Base-by-base conservation (phyloP, 2,329 filamentous ascomycete genomes). In the Aspergillus spinulosporus region DNA sequence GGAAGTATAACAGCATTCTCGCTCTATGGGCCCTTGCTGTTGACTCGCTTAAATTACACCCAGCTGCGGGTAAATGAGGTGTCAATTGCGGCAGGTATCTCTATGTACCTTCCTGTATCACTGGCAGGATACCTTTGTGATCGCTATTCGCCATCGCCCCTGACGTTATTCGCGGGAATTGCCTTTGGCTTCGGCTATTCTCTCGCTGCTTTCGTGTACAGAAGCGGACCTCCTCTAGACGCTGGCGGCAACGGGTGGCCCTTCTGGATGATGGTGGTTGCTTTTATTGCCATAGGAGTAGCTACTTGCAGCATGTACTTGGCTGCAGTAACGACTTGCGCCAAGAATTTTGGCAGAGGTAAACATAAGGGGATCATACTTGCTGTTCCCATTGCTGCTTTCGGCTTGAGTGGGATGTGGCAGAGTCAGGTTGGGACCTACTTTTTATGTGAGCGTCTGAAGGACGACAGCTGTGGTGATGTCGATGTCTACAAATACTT, bases 361-460 rank as follows among this genome's bases (percentile, higher is more conserved):
- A 89, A 88, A 68, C 88, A 95, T 68, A 88, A 93, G 67, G 94
- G 94, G 0, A 77, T 99, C 49, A 93, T 95, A 58, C 81, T 99
- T 54, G 92, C 93, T 1, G 82, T 90, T 58, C 94, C 94, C 1
- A 97, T 97, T 71, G 91, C 94, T 0, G 88, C 90, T 5, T 96
- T 97, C 71, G 94, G 94, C 0, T 74, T 99, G 56, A 96, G 92
- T 68, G 92, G 92, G 47, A 93, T 99, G 88, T 96, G 94, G 89
- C 82, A 94, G 75, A 95, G 91, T 66, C 93, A 97, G 76, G 77
- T 96, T 26, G 93, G 88, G 31, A 93, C 86, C 64, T 84, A 86
- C 50, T 69, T 96, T 52, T 82, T 97, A 40, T 90, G 85, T 71
- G 89, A 93, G 72, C 81, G 78, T 5, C 79, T 84, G 0, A 84